A percentile compares a stretch with the other conserved stretches of the same genome.
These are phyloP conservation scores for Linum usitatissimum DNA, from an alignment of 345 rosid genomes.

Conservation along the genomic window DNA sequence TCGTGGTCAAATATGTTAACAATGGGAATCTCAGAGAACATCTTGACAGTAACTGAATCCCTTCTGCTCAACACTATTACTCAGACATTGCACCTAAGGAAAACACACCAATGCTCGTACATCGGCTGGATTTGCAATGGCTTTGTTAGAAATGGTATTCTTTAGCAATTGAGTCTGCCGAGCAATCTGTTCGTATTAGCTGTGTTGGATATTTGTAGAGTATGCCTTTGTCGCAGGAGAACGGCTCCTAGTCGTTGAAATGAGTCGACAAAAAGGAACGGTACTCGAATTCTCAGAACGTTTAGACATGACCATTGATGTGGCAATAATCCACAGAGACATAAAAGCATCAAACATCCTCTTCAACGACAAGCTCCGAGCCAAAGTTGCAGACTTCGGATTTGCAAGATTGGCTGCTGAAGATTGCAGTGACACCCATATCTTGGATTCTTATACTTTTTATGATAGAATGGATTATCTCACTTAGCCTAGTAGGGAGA, in stretches of 20 bases:
- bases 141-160: no score
- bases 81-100: no score
- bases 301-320: conserved; percentile 80
- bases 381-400: conserved; percentile 89
- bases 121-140: no score
- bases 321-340: conserved; percentile 91
- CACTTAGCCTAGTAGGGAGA: no score
- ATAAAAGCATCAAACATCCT: conserved; percentile 74
- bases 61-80: background rate
- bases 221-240: no score
- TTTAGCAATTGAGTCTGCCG: no score
- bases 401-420: conserved; percentile 56
- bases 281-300: conserved; percentile 70
- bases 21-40: conserved; percentile 78
- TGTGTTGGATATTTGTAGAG: no score
- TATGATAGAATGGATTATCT: no score
- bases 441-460: conserved; percentile 12
- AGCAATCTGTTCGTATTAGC: no score
- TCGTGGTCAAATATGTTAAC: conserved; percentile 66
- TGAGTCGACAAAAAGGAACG: conserved; percentile 22
- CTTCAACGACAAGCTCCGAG: conserved; percentile 69
- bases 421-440: conserved; percentile 51
- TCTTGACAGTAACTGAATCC: conserved; percentile 63
- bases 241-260: no score
- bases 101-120: no score